Evolutionary conservation across 768 basidiomycete species (phyloP), one percentile per base, ranked within the genome.

Genomic region (Mycena indigotica): DNA sequence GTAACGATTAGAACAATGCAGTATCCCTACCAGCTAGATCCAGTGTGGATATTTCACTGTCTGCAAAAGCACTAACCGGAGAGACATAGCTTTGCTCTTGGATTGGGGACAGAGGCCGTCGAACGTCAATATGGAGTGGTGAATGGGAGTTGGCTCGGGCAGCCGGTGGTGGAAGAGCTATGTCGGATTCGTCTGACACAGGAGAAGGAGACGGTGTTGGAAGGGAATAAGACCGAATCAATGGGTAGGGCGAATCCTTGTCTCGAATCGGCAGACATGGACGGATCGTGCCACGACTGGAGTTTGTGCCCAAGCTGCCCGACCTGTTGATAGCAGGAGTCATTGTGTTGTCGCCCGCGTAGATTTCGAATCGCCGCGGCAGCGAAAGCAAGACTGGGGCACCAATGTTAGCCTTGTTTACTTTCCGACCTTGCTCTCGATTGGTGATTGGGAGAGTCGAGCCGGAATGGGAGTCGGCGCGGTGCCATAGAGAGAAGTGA

Each of bases 201-300:
- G 53, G 6, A 6, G 52, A 53, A 0, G 57, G 28, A 12, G 46
- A 39, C 17, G 55, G 57, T 13, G 32, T 56, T 4, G 61, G 62
- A 35, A 63, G 46, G 24, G 62, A 63, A 39, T 60, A 63, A 12
- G 62, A 63, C 13, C 62, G 58, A 28, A 60, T 63, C 46, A 63
- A 52, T 10, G 62, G 62, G 26, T 63, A 63, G 4, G 30, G 28
- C 46, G 50, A 23, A 40, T 28, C 28, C 50, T 44, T 19, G 44
- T 62, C 38, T 29, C 49, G n/a, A 25, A 10, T 35, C 0, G 49
- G 48, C 29, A 54, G 48, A 28, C 54, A 38, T 17, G 17, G 15
- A 23, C 32, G 51, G 17, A 41, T 5, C 12, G 46, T 13, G 28
- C 24, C 28, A 5, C n/a, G 46, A 25, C 24, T 28, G 4, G 46